Evolutionary conservation across 2,329 filamentous ascomycete genomes (phyloP), one percentile per base, ranked within the genome.

Genomic region (Aspergillus alliaceus): DNA sequence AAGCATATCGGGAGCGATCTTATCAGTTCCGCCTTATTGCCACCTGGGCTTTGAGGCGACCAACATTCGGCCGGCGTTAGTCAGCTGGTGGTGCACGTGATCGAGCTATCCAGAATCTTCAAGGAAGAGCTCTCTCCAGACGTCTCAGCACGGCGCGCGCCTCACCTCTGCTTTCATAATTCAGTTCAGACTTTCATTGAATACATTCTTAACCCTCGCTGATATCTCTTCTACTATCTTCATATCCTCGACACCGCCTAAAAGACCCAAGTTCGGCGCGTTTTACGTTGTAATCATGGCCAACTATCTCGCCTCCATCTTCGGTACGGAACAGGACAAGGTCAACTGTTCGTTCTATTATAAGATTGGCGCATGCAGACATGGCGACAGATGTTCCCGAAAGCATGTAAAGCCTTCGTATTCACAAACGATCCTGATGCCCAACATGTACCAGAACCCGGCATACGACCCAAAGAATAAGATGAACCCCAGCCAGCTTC

Each of bases 321-420:
- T 99, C 84, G 95, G 95, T 72, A 99, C 95, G 29, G 95, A 99
- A 84, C 95, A 98, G 79, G 95, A 99, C 87, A 99, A 93, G 75
- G 93, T 97, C 82, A 97, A 98, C 85, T 97, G 95, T 86, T 95
- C 90, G 57, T 99, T 99, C 86, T 99, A 99, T 87, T 93, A 97
- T 90, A 99, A 99, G 83, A 99, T 99, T 77, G 95, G 95, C 75
- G 95, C 95, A 54, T 99, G 95, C 83, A 89, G 95, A 62, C 95
- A 99, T 83, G 95, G 95, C 74, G 95, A 99, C 80, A 91, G 95
- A 72, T 99, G 95, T 84, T 96, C 90, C 61, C 89, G 95, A 69
- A 99, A 99, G 79, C 95, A 99, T 79, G 95, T 99, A 82, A 99
- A 99, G 82, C 95, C 95, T 1, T 96, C 92, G 22, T 99, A 99